Evolutionary conservation across 352 stramenopile species (phyloP).

Genomic region (Thraustochytrium sp.): DNA sequence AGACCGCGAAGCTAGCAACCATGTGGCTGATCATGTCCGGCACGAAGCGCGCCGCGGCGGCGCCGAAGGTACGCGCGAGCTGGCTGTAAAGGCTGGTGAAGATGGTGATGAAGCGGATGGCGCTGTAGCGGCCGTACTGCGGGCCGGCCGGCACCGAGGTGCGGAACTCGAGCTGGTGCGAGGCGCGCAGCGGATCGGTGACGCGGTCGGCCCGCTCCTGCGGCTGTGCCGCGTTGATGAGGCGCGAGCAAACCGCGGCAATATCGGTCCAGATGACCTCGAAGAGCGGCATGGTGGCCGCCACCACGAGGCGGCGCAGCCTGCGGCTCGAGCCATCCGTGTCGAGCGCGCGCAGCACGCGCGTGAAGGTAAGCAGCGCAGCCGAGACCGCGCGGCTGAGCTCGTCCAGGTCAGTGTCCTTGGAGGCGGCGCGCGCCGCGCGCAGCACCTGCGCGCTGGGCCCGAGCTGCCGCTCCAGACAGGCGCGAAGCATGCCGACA

Average conservation of each 20-base stretch:
- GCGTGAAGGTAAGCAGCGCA: not conserved
- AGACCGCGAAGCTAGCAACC: not conserved
- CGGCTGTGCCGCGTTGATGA: not conserved
- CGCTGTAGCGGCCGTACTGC: not conserved
- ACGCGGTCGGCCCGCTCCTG: not conserved
- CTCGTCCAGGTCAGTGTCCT: not conserved
- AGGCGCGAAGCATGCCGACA: not conserved
- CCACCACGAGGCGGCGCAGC: not conserved
- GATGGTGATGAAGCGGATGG: constrained; percentile 8
- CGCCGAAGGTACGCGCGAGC: not conserved
- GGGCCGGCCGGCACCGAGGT: not conserved
- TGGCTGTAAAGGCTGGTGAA: not conserved
- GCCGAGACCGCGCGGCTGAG: not conserved
- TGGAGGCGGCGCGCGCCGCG: not conserved
- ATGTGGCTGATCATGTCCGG: not conserved
- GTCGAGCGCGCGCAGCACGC: not conserved
- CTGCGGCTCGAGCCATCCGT: not conserved
- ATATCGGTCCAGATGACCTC: not conserved
- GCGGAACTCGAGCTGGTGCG: not conserved
- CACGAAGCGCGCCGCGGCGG: not conserved
- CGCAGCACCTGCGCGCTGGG: not conserved
- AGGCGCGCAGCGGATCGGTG: not conserved
- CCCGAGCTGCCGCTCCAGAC: not conserved
- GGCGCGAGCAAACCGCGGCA: constrained; percentile 17
- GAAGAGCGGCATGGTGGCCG: not conserved